Conservation (phyloP, 306 rosid species). For the Cicer bijugum region DNA sequence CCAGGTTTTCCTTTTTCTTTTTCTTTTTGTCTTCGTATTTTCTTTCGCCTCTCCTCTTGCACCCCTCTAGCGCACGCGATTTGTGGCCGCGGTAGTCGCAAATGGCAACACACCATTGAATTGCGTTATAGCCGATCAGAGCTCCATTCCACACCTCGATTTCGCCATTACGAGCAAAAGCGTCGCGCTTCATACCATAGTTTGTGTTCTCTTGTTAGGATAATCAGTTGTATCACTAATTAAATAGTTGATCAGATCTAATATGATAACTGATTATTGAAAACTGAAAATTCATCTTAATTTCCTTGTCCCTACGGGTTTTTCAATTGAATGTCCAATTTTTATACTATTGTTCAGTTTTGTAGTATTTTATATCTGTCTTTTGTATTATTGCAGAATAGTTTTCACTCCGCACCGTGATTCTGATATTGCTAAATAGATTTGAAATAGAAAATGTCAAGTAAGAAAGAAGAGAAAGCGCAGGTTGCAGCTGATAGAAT, state of each 20-base stretch:
- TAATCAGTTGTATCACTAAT: neutral
- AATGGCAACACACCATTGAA: too few relatives aligned
- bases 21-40: too few relatives aligned
- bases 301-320: too few relatives aligned
- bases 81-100: too few relatives aligned
- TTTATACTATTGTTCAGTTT: neutral
- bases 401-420: neutral
- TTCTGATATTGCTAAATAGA: neutral
- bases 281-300: neutral
- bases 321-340: neutral
- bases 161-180: too few relatives aligned
- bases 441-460: slow-evolving; percentile 65
- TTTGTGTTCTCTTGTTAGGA: neutral
- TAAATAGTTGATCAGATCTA: neutral
- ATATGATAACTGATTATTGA: neutral
- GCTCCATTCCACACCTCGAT: neutral
- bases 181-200: neutral
- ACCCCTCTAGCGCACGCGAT: too few relatives aligned
- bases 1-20: too few relatives aligned
- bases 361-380: neutral
- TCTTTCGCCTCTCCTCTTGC: too few relatives aligned
- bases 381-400: neutral
- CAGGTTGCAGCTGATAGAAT: slow-evolving; percentile 96
- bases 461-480: slow-evolving; percentile 95
- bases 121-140: neutral